Evolutionary conservation across 306 rosid species (phyloP), one percentile per base, ranked within the genome.

Genomic region (Ammopiptanthus mongolicus): DNA sequence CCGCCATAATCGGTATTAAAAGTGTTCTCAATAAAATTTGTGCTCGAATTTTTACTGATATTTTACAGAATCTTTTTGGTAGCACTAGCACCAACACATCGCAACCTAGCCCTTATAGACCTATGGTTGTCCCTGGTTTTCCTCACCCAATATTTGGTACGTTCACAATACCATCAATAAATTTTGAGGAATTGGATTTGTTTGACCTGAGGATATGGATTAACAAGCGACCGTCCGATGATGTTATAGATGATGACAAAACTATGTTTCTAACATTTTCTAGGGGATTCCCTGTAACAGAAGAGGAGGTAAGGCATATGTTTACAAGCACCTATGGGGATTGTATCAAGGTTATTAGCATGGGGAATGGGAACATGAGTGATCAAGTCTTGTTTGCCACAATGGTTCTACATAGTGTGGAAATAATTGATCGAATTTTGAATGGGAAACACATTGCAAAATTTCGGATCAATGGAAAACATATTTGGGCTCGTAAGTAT

Each of bases 181-280:
- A 33, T 44, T 42, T 42, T 4, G 28, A 17, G 85, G 77, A 56
- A 14, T 3, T 17, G 19, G 65, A 75, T 42, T 36, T 79, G 62
- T 64, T 36, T 37, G 69, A 81, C 0, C 57, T 56, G 0, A 81
- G 59, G 31, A 17, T 85, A 12, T 87, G 88, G 90, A 71, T 61
- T 4, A 39, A 50, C 1, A 50, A 68, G 66, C 8, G 9, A 2
- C 69, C 73, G 0, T 44, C 59, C 0, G 83, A 51, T 47, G 73
- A 15, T 14, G 59, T 75, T 8, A 22, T 65, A 0, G 86, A 76
- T 21, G 87, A 82, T 6, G 91, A 85, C 10, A 86, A 81, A 80
- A 84, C 91, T 1, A n/a, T 91, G 86, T 88, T 88, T 18, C 62
- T 91, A 22, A 91, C 93, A 15, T 91, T 91, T 60, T 91, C 93